Conservation (phyloP, 306 rosid species). For the Lathyrus tuberosus region DNA sequence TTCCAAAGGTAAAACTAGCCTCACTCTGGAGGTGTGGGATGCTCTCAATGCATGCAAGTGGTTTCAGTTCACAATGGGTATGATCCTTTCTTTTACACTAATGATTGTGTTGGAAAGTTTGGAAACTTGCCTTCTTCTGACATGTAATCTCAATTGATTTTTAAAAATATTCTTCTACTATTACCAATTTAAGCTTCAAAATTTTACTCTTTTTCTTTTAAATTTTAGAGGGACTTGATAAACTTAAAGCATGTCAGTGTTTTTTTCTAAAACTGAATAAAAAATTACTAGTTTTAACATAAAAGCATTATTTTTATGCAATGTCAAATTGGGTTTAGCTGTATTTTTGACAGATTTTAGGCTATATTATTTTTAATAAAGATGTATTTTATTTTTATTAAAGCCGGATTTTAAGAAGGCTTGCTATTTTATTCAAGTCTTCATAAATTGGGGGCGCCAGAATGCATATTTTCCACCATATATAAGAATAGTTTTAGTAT, state of each 20-base stretch:
- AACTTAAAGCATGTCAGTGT: not conserved
- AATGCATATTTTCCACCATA: conserved; percentile 27
- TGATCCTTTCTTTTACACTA: conserved; percentile 38
- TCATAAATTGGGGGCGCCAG: conserved; percentile 13
- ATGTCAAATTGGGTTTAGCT: not conserved
- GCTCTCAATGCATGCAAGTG: conserved; percentile 32
- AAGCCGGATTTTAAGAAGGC: not conserved
- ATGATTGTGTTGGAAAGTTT: conserved; percentile 21
- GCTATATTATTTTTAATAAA: too few species aligned
- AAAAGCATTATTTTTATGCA: not conserved
- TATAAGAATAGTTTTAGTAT: not conserved
- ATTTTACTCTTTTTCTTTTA: not conserved
- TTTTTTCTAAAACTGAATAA: not conserved
- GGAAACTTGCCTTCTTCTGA: conserved; percentile 20
- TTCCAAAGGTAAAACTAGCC: conserved; percentile 38
- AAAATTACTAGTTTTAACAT: not conserved
- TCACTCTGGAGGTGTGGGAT: conserved; percentile 29
- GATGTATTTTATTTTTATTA: too few species aligned
- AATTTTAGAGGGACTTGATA: too few species aligned
- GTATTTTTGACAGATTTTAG: too few species aligned
- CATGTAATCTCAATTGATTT: conserved; percentile 24
- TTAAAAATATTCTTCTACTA: not conserved
- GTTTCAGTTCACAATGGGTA: conserved; percentile 36
- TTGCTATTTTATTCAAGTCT: not conserved
- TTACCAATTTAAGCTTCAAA: not conserved